Base-by-base conservation (phyloP, 1,284 basidiomycete species). In the Papiliotrema fonsecae region DNA sequence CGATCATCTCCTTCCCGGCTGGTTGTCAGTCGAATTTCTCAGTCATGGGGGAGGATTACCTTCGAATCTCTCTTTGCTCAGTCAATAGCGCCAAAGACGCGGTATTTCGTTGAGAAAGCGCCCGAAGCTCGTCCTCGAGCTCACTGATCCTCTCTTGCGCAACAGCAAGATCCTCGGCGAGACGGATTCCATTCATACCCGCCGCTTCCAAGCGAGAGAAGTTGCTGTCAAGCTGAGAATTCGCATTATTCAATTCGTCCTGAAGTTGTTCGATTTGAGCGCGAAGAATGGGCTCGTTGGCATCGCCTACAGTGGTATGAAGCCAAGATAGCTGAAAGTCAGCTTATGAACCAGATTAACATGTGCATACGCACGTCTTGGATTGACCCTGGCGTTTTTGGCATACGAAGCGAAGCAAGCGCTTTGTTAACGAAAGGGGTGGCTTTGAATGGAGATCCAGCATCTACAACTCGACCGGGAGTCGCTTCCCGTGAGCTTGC, bases 151-250 rank as follows among this genome's bases (percentile, higher is more conserved):
- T 55, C 11, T 65, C 61, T 30, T 65, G 56, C 0, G 75, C 74
- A 4, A 54, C 55, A 1, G 74, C 68, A 0, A 77, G 66, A 50
- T 74, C 65, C 16, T 73, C 66, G 2, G 73, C 69, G n/a, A 78
- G 58, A 2, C 60, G 52, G n/a, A 75, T 53, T 2, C 69, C 67
- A 10, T 68, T 64, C 16, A 72, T 49, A 1, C 75, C 75, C 0
- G 76, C 73, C 6, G 63, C 61, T 47, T 76, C 73, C 14, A 78
- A 68, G 30, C 73, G 61, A 22, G 60, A 64, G 44, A 77, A 73
- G 62, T 77, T 77, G 44, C 62, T 55, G 58, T 78, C 77, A 11
- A 78, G 68, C 32, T 75, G 70, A 1, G 59, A 54, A 52, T 77
- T 75, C 11, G 74, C 75, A 13, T 62, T 55, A 5, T 63, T 52